Evolutionary conservation across 139 green algal genomes (phyloP).

Genomic region (Chlorella ohadii): DNA sequence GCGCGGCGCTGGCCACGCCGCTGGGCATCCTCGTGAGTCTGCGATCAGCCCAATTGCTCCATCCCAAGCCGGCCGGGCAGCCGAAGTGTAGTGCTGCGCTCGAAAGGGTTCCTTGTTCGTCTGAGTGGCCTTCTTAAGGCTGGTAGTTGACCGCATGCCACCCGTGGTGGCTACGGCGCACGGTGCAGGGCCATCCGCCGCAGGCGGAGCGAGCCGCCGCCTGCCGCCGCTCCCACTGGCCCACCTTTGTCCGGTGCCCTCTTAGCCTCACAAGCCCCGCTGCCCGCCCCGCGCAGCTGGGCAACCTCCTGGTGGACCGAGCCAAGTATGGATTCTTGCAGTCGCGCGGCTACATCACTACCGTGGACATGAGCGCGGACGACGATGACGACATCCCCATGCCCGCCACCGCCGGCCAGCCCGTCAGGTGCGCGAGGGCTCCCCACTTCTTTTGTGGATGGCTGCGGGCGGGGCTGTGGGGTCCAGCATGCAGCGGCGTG

Average conservation of each 20-base stretch:
- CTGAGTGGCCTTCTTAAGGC: too few species aligned
- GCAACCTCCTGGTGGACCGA: background rate
- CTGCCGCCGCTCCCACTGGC: background rate
- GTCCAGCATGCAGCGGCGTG: too few species aligned
- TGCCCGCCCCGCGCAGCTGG: background rate
- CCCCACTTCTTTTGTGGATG: too few species aligned
- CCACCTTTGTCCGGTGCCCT: too few species aligned
- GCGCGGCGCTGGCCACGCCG: background rate
- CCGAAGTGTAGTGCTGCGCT: too few species aligned
- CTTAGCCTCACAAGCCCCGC: too few species aligned
- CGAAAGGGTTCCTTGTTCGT: too few species aligned
- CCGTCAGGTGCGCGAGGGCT: slow-evolving; percentile 11
- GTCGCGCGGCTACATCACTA: background rate
- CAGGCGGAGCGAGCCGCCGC: background rate
- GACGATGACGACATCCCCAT: slow-evolving; percentile 19
- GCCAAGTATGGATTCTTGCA: background rate
- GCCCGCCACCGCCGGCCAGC: slow-evolving; percentile 15
- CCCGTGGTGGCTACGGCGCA: too few species aligned
- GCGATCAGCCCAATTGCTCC: background rate
- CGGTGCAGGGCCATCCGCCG: background rate
- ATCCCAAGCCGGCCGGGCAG: too few species aligned
- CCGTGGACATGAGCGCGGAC: slow-evolving; percentile 1
- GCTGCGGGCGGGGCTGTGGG: too few species aligned
- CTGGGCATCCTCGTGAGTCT: background rate
- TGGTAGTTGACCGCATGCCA: too few species aligned